Conservation (phyloP, 345 rosid genomes). For the Pistacia vera region DNA sequence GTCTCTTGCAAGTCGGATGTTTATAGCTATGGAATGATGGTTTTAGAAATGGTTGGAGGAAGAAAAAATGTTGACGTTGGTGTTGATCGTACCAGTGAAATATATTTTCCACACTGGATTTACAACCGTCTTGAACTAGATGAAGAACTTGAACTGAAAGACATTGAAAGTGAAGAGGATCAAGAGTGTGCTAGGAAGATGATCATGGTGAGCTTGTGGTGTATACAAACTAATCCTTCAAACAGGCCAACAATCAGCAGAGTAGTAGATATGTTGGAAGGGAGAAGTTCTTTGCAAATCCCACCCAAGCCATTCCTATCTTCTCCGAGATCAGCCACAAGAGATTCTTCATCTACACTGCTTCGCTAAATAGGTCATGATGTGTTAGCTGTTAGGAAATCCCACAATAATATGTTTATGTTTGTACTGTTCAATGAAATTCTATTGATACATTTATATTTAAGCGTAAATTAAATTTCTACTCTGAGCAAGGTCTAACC, state of each 20-base stretch:
- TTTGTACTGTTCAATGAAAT: too few relatives aligned
- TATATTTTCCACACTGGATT: slow-evolving; percentile 7
- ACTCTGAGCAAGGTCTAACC: too few relatives aligned
- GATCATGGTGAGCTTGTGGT: background rate
- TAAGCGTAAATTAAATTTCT: too few relatives aligned
- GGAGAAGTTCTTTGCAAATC: background rate
- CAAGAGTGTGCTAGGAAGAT: background rate
- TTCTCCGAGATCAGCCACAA: background rate
- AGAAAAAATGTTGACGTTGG: background rate
- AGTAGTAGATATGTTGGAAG: background rate
- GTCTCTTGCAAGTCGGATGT: slow-evolving; percentile 38
- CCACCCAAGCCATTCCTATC: background rate
- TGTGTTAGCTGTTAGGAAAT: too few relatives aligned
- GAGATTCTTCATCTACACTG: too few relatives aligned
- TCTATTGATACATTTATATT: too few relatives aligned
- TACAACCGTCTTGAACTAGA: background rate
- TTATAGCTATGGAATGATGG: slow-evolving; percentile 54
- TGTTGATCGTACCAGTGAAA: background rate
- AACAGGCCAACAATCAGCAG: background rate
- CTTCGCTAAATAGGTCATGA: too few relatives aligned
- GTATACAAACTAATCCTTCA: background rate
- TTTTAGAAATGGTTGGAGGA: background rate
- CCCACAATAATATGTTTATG: too few relatives aligned
- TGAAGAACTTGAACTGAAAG: background rate
- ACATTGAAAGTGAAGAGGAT: background rate